These are phyloP conservation scores for Debaryomyces nepalensis DNA, from an alignment of 1,139 yeast species.

Conservation along the genomic window DNA sequence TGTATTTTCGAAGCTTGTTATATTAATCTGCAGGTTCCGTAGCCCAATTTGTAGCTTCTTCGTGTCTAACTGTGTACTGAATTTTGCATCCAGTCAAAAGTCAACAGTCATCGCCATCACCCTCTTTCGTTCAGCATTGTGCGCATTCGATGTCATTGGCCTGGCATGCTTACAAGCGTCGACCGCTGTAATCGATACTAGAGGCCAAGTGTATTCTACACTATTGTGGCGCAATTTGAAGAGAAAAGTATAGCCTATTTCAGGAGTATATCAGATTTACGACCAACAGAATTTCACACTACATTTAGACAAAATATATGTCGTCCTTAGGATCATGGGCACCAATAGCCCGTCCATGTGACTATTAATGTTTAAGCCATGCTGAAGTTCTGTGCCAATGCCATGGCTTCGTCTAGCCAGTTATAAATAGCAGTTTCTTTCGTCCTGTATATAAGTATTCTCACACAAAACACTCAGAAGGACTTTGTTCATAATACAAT, in stretches of 20 bases:
- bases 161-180: background rate
- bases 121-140: background rate
- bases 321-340: too few relatives aligned
- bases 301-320: too few relatives aligned
- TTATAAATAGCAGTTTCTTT: conserved; percentile 1
- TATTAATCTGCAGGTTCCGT: too few relatives aligned
- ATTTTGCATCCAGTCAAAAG: too few relatives aligned
- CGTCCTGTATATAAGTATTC: conserved; percentile 1
- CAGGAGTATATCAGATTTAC: conserved; percentile 4
- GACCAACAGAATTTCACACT: too few relatives aligned
- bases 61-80: too few relatives aligned
- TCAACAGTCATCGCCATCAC: background rate
- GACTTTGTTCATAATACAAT: background rate
- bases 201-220: background rate
- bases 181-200: background rate
- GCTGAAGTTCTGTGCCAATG: background rate
- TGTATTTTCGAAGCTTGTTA: too few relatives aligned
- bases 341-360: background rate
- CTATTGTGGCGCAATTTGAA: conserved; percentile 6
- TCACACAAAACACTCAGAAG: conserved; percentile 3
- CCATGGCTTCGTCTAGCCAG: conserved; percentile 3
- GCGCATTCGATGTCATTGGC: too few relatives aligned
- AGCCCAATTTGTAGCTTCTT: too few relatives aligned
- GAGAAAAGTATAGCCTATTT: background rate
- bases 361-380: too few relatives aligned